Evolutionary conservation across 768 basidiomycete species (phyloP), one percentile per base, ranked within the genome.

Genomic region (Termitomyces sp.): DNA sequence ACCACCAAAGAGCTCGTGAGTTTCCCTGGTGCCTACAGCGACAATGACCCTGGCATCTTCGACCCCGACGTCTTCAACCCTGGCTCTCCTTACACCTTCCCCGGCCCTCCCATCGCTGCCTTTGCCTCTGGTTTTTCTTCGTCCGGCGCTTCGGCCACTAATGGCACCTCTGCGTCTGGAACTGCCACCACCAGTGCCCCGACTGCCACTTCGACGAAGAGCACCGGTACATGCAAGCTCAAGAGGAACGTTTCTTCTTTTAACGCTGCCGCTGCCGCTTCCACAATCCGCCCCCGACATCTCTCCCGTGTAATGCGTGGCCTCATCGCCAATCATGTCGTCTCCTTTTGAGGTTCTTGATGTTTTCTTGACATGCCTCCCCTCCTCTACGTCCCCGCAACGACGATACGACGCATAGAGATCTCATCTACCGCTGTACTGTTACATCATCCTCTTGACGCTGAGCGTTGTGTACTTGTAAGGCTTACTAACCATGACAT

Each of bases 1-100:
- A 63, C 67, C 0, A 23, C 69, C 4, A 70, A 65, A 58, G 81
- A 86, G 48, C 82, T 84, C 34, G 88, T 88, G 40, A 75, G 71
- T 35, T 76, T 92, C 57, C 90, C 90, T 1, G 90, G 90, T 23
- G 89, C 81, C 17, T 92, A 92, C 73, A 78, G 67, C 25, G 85
- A 87, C 66, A 75, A 64, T 35, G 88, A 91, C 62, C 83, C 89
- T 4, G 90, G 90, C 45, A 86, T 92, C 67, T 81, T 82, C 57
- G 82, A 77, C 59, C 76, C 78, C n/a, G 66, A 71, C 41, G 81
- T 75, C n/a, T 80, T 69, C 64, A 59, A 75, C 60, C 8, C 62
- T 23, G 60, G 57, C 9, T 65, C 63, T 16, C 35, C 58, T 2
- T 78, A 83, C 64, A 47, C 58, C 17, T 84, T 82, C 66, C 83